phyloP scores from a whole-genome alignment of 202 grass and related monocot genomes.

The Schoenoplectus tabernaemontani region DNA sequence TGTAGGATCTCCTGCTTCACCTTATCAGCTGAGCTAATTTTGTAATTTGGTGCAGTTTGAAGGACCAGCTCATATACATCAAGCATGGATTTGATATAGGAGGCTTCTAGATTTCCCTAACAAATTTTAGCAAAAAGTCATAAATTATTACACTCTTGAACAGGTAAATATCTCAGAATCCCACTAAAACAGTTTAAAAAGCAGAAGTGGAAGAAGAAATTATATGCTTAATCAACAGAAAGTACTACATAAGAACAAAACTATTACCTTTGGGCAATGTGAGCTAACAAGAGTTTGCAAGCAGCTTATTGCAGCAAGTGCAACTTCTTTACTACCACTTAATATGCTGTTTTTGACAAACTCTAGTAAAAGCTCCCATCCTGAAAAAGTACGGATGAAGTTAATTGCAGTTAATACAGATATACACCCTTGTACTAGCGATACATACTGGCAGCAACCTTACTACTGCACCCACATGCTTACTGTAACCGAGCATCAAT shows the following conservation, averaged over 20 bases:
- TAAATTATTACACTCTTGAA: background rate
- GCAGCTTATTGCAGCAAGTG: constrained; percentile 90
- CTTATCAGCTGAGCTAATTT: constrained; percentile 66
- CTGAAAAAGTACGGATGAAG: constrained; percentile 33
- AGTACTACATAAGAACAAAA: background rate
- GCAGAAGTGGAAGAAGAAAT: background rate
- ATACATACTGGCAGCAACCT: constrained; percentile 9
- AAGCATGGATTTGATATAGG: constrained; percentile 83
- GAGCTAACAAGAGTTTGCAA: constrained; percentile 79
- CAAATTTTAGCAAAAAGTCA: constrained; percentile 14
- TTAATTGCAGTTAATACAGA: constrained; percentile 5
- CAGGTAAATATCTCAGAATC: background rate
- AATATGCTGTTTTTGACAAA: constrained; percentile 89
- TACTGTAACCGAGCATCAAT: background rate
- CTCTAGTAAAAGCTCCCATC: constrained; percentile 74
- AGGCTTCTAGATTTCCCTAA: constrained; percentile 73
- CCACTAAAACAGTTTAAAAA: background rate
- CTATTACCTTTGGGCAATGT: constrained; percentile 79
- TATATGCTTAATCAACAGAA: constrained; percentile 1
- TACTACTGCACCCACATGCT: background rate
- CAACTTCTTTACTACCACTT: constrained; percentile 96
- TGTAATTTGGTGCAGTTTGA: constrained; percentile 85
- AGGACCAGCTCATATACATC: constrained; percentile 95
- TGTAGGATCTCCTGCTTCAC: constrained; percentile 96
- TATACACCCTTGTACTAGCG: background rate